A percentile compares a stretch with the other conserved stretches of the same genome.
Evolutionary conservation across 2,329 filamentous ascomycete genomes (phyloP).

Genomic region (Cladosporium sp.): DNA sequence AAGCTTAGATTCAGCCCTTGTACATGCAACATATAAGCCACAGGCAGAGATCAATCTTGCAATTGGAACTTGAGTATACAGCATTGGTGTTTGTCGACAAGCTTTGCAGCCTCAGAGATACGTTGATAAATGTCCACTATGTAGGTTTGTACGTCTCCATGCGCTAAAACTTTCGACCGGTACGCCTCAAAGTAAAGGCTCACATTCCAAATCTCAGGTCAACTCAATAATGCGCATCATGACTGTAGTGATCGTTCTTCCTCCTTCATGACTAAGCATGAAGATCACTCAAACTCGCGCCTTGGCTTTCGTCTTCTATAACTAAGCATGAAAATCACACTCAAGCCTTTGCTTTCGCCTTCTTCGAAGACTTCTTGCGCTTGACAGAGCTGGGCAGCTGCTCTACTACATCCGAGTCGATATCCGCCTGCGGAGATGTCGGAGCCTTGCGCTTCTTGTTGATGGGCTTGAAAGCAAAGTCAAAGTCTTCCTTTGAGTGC

Average conservation of each 20-base stretch:
- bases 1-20: background rate
- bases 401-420: background rate
- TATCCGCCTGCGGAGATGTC: background rate
- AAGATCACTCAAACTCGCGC: too few relatives aligned
- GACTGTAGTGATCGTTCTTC: too few relatives aligned
- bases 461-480: background rate
- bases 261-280: too few relatives aligned
- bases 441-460: background rate
- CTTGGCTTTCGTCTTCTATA: background rate
- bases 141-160: background rate
- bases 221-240: too few relatives aligned
- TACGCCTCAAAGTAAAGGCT: background rate
- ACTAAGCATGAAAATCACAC: background rate
- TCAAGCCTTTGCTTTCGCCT: background rate
- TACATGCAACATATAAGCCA: background rate
- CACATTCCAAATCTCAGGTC: background rate
- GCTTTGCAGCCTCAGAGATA: background rate
- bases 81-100: background rate
- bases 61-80: too few relatives aligned
- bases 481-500: background rate
- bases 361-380: background rate
- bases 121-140: background rate
- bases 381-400: background rate
- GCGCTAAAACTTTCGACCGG: background rate
- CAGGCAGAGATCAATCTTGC: background rate